phyloP scores from a whole-genome alignment of 2,329 filamentous ascomycete species.

The Alternaria angustiovoidea region DNA sequence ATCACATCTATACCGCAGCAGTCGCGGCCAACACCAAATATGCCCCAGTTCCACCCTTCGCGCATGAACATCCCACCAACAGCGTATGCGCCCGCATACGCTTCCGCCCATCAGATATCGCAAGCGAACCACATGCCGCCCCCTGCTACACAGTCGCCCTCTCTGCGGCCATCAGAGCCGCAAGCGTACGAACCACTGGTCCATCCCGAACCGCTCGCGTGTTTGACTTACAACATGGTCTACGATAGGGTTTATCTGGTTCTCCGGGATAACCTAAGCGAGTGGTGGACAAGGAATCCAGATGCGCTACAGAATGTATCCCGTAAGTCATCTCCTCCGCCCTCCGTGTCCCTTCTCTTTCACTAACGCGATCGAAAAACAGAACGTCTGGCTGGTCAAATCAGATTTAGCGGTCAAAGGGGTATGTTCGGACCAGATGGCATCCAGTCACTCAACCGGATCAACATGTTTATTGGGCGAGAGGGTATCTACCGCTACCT shows the following conservation, averaged over 20 bases:
- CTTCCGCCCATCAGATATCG: neutral
- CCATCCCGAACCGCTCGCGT: neutral
- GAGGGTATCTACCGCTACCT: conserved; percentile 13
- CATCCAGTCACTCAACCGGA: conserved; percentile 3
- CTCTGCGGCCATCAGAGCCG: neutral
- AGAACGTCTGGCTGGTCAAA: neutral
- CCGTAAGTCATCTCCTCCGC: neutral
- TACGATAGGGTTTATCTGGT: conserved; percentile 5
- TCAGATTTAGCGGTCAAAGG: neutral
- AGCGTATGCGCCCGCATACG: neutral
- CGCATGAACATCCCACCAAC: neutral
- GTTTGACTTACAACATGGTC: conserved; percentile 9
- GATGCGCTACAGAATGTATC: neutral
- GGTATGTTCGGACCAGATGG: conserved; percentile 17
- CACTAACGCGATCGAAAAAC: neutral
- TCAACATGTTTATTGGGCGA: conserved; percentile 14
- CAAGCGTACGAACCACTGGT: neutral
- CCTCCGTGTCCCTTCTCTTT: neutral
- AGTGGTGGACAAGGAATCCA: neutral
- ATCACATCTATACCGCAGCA: neutral
- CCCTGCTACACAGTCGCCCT: neutral
- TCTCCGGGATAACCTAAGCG: neutral
- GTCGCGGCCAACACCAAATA: neutral
- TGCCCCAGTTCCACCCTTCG: neutral
- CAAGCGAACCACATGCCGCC: neutral